Evolutionary conservation across 2,329 filamentous ascomycete genomes (phyloP), one percentile per base, ranked within the genome.

Genomic region (Paecilomyces fulvus): DNA sequence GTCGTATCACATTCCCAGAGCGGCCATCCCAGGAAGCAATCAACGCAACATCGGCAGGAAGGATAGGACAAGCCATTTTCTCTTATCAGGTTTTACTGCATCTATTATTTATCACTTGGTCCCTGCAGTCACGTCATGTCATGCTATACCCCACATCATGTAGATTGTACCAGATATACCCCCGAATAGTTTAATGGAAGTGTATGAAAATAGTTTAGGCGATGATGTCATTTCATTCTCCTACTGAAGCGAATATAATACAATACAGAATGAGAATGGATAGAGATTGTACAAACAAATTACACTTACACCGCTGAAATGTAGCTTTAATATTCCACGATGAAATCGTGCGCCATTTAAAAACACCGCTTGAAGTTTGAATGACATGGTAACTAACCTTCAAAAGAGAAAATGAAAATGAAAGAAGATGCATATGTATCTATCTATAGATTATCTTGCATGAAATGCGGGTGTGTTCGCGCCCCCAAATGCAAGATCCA

Each of bases 401-500:
- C 8, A 43, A 43, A 9, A 37, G 33, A n/a, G 11, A 37, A n/a
- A 17, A 1, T 12, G n/a, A 17, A 49, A 25, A 25, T 8, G 8
- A 10, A 25, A 49, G 10, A n/a, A 21, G n/a, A 48, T 48, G 9
- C 7, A 48, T 48, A 49, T 25, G 23, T 25, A 28, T 49, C 11
- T 49, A 49, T 49, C 14, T 43, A 43, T 43, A 43, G 4, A 3
- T 43, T 43, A 43, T 43, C 33, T 21, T 3, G 21, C 48, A 23
- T 30, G 17, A 43, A 9, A 43, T 43, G 37, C 37, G 14, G 14
- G 25, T 51, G n/a, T 51, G 28, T 9, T 14, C 28, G 14, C 25
- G 50, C 46, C 37, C 33, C 31, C 52, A n/a, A 49, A 56, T 46
- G 25, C 30, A 52, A 52, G 11, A 51, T 51, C 3, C 17, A 52